These are phyloP conservation scores for Nepenthes mirabilis DNA, from an alignment of 148 eudicot species.

Conservation along the genomic window DNA sequence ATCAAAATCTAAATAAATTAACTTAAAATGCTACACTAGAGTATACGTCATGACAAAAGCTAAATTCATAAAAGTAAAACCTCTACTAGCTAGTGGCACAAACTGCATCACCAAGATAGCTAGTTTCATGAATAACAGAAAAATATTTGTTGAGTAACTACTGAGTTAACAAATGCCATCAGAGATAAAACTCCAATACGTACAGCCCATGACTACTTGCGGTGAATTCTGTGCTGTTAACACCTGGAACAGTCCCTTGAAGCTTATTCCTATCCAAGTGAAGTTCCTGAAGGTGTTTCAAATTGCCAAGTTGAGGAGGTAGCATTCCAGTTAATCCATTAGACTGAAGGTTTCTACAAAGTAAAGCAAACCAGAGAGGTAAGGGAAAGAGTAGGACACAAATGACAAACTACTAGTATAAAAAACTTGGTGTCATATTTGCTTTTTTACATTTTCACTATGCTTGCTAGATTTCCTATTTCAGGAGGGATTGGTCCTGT, in stretches of 20 bases:
- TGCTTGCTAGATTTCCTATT: slow-evolving; percentile 50
- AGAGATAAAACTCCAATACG: slow-evolving; percentile 8
- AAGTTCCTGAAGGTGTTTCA: slow-evolving; percentile 60
- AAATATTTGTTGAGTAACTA: neutral
- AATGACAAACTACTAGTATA: slow-evolving; percentile 3
- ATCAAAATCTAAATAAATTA: too few species aligned
- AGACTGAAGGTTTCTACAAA: slow-evolving; percentile 55
- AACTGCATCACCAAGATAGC: too few species aligned
- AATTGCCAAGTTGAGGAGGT: slow-evolving; percentile 53
- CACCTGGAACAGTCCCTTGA: slow-evolving; percentile 54
- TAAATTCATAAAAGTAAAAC: too few species aligned
- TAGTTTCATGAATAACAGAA: neutral
- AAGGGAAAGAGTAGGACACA: neutral
- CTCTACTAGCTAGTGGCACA: too few species aligned
- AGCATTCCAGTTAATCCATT: slow-evolving; percentile 62
- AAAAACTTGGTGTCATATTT: neutral
- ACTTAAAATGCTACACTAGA: too few species aligned
- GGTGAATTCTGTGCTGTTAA: slow-evolving; percentile 14
- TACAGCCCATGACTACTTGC: slow-evolving; percentile 36
- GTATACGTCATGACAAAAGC: too few species aligned
- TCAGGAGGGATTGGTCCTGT: slow-evolving; percentile 70
- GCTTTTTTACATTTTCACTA: slow-evolving; percentile 48
- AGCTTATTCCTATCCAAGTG: slow-evolving; percentile 74
- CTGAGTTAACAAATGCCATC: too few species aligned
- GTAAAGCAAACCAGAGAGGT: neutral